phyloP scores from a whole-genome alignment of 768 basidiomycete species.

The Lactarius evosmus region DNA sequence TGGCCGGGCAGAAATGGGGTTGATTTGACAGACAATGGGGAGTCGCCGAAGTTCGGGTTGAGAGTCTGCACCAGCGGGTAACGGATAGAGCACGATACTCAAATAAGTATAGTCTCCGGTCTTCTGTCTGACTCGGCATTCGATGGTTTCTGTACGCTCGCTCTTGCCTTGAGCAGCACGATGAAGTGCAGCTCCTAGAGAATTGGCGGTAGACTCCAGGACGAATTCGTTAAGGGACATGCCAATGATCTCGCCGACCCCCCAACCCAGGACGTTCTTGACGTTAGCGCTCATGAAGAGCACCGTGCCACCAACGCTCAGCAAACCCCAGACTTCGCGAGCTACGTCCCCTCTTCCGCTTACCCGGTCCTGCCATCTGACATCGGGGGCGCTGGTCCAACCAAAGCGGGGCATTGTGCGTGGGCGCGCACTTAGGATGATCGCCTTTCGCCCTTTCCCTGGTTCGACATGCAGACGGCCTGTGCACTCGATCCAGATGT shows the following conservation, averaged over 20 bases:
- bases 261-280: constrained; percentile 65
- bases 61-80: constrained; percentile 18
- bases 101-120: constrained; percentile 14
- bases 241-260: constrained; percentile 51
- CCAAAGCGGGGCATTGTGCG: constrained; percentile 58
- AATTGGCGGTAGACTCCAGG: constrained; percentile 15
- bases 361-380: constrained; percentile 26
- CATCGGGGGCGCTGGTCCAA: constrained; percentile 56
- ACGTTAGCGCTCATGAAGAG: constrained; percentile 50
- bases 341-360: constrained; percentile 30
- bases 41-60: constrained; percentile 17
- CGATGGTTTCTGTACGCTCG: constrained; percentile 18
- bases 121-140: constrained; percentile 19
- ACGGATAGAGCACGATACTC: constrained; percentile 25
- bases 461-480: constrained; percentile 89
- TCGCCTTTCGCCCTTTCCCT: constrained; percentile 91
- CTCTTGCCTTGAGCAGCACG: constrained; percentile 21
- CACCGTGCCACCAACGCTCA: constrained; percentile 46
- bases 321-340: constrained; percentile 54
- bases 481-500: constrained; percentile 89
- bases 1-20: constrained; percentile 21
- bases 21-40: constrained; percentile 33
- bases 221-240: constrained; percentile 42
- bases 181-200: constrained; percentile 27
- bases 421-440: constrained; percentile 82